phyloP scores from a whole-genome alignment of 1,284 basidiomycete species.

The Bothia castanella region DNA sequence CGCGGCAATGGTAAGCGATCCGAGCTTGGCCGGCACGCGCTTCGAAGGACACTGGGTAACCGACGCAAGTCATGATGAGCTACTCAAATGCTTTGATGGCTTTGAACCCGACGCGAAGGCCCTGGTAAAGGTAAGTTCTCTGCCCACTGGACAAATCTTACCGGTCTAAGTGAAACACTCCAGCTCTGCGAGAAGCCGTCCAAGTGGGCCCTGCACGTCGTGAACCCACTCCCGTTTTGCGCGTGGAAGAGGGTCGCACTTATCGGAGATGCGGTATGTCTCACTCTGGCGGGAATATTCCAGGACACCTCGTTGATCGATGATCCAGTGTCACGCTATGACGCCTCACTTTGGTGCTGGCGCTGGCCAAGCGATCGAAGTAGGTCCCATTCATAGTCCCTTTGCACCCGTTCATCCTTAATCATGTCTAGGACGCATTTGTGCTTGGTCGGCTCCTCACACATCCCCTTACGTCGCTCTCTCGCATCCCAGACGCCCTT shows the following conservation, averaged over 20 bases:
- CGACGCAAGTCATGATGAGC: conserved; percentile 13
- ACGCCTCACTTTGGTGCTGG: conserved; percentile 29
- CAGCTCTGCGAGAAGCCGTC: conserved; percentile 19
- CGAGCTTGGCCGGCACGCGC: conserved; percentile 33
- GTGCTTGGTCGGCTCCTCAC: too few species aligned
- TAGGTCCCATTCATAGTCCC: conserved; percentile 5
- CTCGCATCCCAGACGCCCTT: conserved; percentile 23
- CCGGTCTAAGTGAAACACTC: conserved; percentile 19
- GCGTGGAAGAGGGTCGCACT: conserved; percentile 27
- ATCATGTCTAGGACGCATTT: conserved; percentile 18
- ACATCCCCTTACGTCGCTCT: conserved; percentile 16
- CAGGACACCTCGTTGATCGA: not conserved
- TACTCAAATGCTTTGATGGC: conserved; percentile 12
- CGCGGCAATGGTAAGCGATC: conserved; percentile 37
- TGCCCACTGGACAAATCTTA: conserved; percentile 8
- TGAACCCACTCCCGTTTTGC: too few species aligned
- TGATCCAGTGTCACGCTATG: conserved; percentile 27
- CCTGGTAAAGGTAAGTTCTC: conserved; percentile 8
- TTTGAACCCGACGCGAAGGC: conserved; percentile 6
- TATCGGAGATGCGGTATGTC: conserved; percentile 33
- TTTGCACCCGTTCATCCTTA: too few species aligned
- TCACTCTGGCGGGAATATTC: not conserved
- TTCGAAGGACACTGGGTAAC: conserved; percentile 9
- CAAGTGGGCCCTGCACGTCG: too few species aligned
- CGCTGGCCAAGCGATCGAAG: conserved; percentile 34